Evolutionary conservation across 2,329 filamentous ascomycete genomes (phyloP).

Genomic region (Stagonosporopsis tanaceti): DNA sequence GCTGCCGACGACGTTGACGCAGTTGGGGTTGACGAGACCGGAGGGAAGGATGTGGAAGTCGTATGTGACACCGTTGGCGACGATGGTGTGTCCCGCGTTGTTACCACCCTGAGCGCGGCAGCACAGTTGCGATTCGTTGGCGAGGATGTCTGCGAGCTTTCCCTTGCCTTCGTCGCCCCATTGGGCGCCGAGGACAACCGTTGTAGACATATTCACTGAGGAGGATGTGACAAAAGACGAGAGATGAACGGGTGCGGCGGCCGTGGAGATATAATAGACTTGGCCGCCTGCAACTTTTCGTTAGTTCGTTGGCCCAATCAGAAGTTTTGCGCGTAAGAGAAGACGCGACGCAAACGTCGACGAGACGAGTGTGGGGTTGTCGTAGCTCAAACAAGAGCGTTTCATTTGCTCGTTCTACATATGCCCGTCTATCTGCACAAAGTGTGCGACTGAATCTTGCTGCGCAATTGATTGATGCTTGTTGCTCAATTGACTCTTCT

Average conservation of each 20-base stretch:
- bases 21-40: conserved; percentile 75
- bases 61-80: conserved; percentile 57
- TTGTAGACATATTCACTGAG: conserved; percentile 55
- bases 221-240: conserved; percentile 9
- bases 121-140: conserved; percentile 62
- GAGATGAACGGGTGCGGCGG: conserved; percentile 25
- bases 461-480: conserved; percentile 18
- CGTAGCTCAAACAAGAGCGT: conserved; percentile 16
- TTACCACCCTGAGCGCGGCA: conserved; percentile 68
- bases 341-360: conserved; percentile 21
- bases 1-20: conserved; percentile 73
- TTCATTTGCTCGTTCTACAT: background rate
- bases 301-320: conserved; percentile 27
- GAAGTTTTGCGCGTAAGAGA: conserved; percentile 33
- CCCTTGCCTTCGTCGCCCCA: conserved; percentile 69
- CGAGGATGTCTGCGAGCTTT: conserved; percentile 67
- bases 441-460: background rate
- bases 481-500: conserved; percentile 7
- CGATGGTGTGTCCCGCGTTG: conserved; percentile 61
- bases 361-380: conserved; percentile 7
- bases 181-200: conserved; percentile 67
- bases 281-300: conserved; percentile 25
- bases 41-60: conserved; percentile 58
- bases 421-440: background rate
- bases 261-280: conserved; percentile 30